A percentile compares a stretch with the other conserved stretches of the same genome.
Conservation (phyloP, 371 early-diverging fungal genomes). For the Saksenaea oblongispora region DNA sequence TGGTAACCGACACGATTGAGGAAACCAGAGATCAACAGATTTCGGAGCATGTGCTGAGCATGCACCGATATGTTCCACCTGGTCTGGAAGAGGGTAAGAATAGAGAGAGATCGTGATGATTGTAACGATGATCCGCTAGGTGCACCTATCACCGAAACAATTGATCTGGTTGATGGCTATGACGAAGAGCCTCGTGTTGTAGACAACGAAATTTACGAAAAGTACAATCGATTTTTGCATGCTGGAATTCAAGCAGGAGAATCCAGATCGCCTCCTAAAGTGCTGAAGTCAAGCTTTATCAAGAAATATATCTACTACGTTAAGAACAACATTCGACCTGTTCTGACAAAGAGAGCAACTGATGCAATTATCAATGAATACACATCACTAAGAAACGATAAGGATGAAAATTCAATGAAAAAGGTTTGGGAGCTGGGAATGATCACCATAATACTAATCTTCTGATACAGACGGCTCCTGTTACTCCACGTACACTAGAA, state of each 20-base stretch:
- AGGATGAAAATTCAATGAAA: conserved; percentile 59
- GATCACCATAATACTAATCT: background rate
- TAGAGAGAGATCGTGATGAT: conserved; percentile 8
- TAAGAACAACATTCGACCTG: conserved; percentile 72
- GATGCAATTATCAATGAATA: conserved; percentile 82
- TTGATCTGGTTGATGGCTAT: conserved; percentile 50
- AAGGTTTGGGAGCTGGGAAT: conserved; percentile 31
- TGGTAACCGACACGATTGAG: conserved; percentile 91
- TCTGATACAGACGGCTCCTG: conserved; percentile 65
- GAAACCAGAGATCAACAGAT: conserved; percentile 85
- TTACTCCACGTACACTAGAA: conserved; percentile 99
- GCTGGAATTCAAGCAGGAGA: conserved; percentile 50
- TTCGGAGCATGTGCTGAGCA: conserved; percentile 88
- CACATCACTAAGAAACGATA: conserved; percentile 70
- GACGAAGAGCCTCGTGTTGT: conserved; percentile 58
- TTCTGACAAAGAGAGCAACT: conserved; percentile 71
- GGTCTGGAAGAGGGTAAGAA: conserved; percentile 82
- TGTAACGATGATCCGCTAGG: conserved; percentile 34
- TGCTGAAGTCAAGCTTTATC: conserved; percentile 76
- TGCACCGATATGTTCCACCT: conserved; percentile 91
- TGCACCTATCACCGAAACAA: conserved; percentile 66
- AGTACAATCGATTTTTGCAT: conserved; percentile 74
- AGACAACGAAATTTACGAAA: conserved; percentile 71
- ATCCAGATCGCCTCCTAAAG: conserved; percentile 44
- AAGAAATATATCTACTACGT: conserved; percentile 89